These are phyloP conservation scores for Iberis amara DNA, from an alignment of 441 rosid genomes.

Conservation along the genomic window DNA sequence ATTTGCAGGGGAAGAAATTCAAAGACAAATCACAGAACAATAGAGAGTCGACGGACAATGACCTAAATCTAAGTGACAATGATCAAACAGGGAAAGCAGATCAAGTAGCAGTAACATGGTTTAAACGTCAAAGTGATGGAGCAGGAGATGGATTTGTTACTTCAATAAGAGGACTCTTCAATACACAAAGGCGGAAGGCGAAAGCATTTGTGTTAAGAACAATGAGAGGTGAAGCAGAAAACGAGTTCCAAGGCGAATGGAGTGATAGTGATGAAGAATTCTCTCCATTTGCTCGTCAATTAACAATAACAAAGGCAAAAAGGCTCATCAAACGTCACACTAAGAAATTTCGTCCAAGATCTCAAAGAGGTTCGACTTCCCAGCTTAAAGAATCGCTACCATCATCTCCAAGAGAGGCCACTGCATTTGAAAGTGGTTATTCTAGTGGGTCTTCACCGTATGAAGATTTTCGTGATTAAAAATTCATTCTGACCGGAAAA, in stretches of 20 bases:
- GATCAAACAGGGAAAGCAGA: conserved; percentile 71
- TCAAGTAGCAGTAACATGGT: conserved; percentile 62
- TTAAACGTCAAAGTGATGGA: conserved; percentile 84
- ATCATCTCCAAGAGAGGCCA: conserved; percentile 67
- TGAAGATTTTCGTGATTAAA: conserved; percentile 67
- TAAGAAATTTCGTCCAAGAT: conserved; percentile 72
- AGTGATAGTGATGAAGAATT: conserved; percentile 88
- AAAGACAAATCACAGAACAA: conserved; percentile 77
- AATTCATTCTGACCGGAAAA: background rate
- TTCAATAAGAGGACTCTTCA: conserved; percentile 87
- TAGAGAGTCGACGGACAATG: conserved; percentile 55
- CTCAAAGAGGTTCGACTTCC: conserved; percentile 81
- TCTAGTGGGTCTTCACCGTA: conserved; percentile 80
- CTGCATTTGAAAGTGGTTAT: conserved; percentile 64
- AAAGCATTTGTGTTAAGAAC: conserved; percentile 91
- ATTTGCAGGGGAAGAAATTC: conserved; percentile 85
- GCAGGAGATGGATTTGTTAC: conserved; percentile 99
- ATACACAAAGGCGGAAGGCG: conserved; percentile 90
- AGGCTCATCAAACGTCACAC: conserved; percentile 87
- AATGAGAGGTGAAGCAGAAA: conserved; percentile 96
- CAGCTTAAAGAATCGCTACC: conserved; percentile 72
- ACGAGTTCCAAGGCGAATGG: conserved; percentile 88
- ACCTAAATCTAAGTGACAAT: conserved; percentile 74
- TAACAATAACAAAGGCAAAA: conserved; percentile 86
- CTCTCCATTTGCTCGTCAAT: conserved; percentile 87